phyloP scores from a whole-genome alignment of 139 green algal species.

The Zygnema cylindricum region DNA sequence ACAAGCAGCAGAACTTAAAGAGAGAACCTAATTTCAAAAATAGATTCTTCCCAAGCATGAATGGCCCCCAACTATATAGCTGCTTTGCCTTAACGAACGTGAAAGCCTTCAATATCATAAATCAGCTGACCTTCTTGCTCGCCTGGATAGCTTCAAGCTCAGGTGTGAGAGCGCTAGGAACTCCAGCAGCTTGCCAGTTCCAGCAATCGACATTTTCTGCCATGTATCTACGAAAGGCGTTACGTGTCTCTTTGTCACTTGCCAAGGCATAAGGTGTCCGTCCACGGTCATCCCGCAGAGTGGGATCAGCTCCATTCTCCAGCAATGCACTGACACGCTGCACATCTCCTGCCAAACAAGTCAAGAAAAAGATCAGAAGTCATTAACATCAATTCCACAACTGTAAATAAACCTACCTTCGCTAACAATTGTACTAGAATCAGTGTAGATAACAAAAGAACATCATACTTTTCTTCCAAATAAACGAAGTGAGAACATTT shows the following conservation, averaged over 20 bases:
- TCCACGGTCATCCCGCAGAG: conserved; percentile 55
- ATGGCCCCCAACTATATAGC: neutral
- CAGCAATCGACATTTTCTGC: conserved; percentile 64
- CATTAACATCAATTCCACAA: too few species aligned
- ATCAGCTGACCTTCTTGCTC: conserved; percentile 31
- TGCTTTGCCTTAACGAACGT: neutral
- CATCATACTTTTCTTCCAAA: too few species aligned
- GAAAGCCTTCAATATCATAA: neutral
- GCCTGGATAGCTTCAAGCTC: conserved; percentile 62
- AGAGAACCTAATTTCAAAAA: too few species aligned
- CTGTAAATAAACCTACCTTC: too few species aligned
- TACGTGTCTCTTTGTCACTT: conserved; percentile 70
- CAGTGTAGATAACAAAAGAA: too few species aligned
- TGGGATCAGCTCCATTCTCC: conserved; percentile 22
- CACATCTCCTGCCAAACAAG: conserved; percentile 34
- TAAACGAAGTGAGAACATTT: too few species aligned
- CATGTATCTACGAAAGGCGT: conserved; percentile 79
- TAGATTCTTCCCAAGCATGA: too few species aligned
- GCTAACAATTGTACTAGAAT: too few species aligned
- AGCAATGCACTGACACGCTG: conserved; percentile 47
- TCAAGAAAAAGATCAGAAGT: too few species aligned
- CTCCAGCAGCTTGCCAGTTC: conserved; percentile 69
- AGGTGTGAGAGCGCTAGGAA: conserved; percentile 77
- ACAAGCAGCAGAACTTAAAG: neutral
- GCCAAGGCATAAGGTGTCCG: conserved; percentile 74